Evolutionary conservation across 176 grass and related monocot genomes (phyloP).

Genomic region (Lolium multiflorum): DNA sequence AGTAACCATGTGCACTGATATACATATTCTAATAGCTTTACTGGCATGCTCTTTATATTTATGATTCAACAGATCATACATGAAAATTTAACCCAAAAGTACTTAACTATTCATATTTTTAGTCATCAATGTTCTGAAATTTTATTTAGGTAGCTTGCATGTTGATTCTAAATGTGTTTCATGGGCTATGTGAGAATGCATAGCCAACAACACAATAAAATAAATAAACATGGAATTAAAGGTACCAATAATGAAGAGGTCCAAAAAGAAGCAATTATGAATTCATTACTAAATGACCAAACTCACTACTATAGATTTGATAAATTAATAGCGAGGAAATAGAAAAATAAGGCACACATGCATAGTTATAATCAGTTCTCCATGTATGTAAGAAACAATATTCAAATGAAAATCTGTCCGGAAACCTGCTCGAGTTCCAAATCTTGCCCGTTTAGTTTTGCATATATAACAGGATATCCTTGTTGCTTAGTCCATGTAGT

Average conservation of each 20-base stretch:
- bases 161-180: not conserved
- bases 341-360: not conserved
- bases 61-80: constrained; percentile 22
- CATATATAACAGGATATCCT: constrained; percentile 84
- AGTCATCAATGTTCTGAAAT: constrained; percentile 14
- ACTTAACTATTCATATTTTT: not conserved
- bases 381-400: constrained; percentile 15
- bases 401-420: not conserved
- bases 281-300: not conserved
- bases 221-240: not conserved
- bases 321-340: constrained; percentile 19
- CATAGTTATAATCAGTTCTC: not conserved
- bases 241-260: not conserved
- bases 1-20: not conserved
- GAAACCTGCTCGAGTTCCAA: constrained; percentile 85
- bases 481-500: constrained; percentile 89
- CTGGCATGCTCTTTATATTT: constrained; percentile 14
- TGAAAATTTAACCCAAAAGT: not conserved
- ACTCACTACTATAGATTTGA: not conserved
- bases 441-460: constrained; percentile 60
- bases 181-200: not conserved
- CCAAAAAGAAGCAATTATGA: constrained; percentile 18
- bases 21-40: constrained; percentile 3
- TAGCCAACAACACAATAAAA: not conserved
- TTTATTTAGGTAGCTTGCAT: constrained; percentile 1